Base-by-base conservation (phyloP, 805 yeast species). In the Brettanomyces sp. region DNA sequence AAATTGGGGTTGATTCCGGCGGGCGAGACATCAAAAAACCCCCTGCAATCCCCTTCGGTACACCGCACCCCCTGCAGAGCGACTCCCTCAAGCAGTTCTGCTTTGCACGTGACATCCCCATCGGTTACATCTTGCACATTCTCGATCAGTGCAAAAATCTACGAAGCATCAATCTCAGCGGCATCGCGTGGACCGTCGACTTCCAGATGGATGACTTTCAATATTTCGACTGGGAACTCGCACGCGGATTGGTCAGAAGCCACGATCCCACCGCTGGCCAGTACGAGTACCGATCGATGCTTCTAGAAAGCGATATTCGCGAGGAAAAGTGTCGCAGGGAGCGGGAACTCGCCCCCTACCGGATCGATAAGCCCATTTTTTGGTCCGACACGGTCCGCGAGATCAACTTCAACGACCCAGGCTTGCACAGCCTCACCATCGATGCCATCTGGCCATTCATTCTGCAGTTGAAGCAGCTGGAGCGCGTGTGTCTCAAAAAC, bases 61-160 rank as follows among this genome's bases (percentile, higher is more conserved):
- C 63, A 1, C 57, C 63, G 3, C 89, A 85, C 57, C 93, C 93
- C 3, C 60, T 65, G 41, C 77, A 79, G 37, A 82, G 76, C 57
- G 75, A 77, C 47, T 78, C 81, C 51, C 59, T 86, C 35, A 55
- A 71, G 45, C 82, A 77, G 59, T 84, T 83, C 61, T 71, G 86
- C 3, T 68, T 74, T 21, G 72, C 82, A n/a, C 78, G 74, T 52
- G 96, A 88, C 59, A 58, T 88, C 5, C 96, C 96, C 1, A 65
- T 82, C 28, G 96, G 96, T 0, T 77, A 79, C 50, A 56, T 89
- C 8, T 57, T 88, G 12, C 95, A 85, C 58, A 56, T 87, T 35
- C 56, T 88, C 36, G 73, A 72, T n/a, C 65, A 76, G 33, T 89
- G 96, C 57, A 78, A 78, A 12, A 81, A 83, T 52, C 54, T 88